phyloP scores from a whole-genome alignment of 2,329 filamentous ascomycete species.

The Colletotrichum brevisporum region DNA sequence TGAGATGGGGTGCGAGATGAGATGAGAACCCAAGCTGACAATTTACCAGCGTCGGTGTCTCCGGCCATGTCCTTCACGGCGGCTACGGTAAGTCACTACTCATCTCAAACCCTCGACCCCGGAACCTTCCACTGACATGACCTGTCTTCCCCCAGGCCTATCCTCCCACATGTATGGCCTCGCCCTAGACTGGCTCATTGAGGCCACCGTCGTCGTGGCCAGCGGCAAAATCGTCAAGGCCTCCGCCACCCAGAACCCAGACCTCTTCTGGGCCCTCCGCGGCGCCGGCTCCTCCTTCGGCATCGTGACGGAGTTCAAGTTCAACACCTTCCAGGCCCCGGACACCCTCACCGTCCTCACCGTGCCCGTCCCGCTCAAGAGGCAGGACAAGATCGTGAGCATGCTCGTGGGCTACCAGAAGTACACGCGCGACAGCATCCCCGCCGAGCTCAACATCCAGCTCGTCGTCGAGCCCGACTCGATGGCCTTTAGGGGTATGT shows the following conservation, averaged over 20 bases:
- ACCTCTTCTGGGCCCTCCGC: conserved; percentile 60
- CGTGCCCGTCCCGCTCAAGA: conserved; percentile 15
- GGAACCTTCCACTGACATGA: neutral
- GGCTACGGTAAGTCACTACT: conserved; percentile 51
- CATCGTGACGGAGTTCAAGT: conserved; percentile 55
- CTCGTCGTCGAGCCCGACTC: conserved; percentile 31
- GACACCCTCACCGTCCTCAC: conserved; percentile 47
- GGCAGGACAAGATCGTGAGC: neutral
- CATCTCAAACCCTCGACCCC: neutral
- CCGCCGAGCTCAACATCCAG: conserved; percentile 49
- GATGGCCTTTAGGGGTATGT: conserved; percentile 48
- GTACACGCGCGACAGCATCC: conserved; percentile 40
- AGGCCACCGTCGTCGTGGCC: conserved; percentile 54
- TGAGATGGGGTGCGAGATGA: neutral
- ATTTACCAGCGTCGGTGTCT: conserved; percentile 52
- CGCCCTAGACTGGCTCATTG: conserved; percentile 53
- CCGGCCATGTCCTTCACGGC: conserved; percentile 57
- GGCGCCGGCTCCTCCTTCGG: conserved; percentile 59
- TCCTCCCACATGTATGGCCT: conserved; percentile 44
- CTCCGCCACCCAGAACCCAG: conserved; percentile 52
- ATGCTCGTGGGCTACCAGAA: conserved; percentile 44
- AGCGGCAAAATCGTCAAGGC: conserved; percentile 49
- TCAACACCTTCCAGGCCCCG: conserved; percentile 56
- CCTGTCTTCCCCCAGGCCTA: conserved; percentile 1
- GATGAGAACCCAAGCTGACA: neutral